phyloP scores from a whole-genome alignment of 179 eudicot genomes.

The Drosera spatulata region DNA sequence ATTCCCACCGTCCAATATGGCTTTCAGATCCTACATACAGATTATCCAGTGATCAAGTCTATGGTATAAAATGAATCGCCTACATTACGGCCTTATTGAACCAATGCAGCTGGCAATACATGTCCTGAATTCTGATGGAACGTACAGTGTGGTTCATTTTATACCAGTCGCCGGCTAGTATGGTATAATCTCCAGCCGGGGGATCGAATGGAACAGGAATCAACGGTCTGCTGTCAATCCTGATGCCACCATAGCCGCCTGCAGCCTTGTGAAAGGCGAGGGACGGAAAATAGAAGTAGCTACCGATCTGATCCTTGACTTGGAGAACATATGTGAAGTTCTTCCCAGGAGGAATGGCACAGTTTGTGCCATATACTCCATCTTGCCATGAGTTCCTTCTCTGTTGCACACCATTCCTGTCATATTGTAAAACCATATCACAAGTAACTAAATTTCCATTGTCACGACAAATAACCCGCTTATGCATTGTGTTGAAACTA shows the following conservation, averaged over 20 bases:
- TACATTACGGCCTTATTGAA: too few species aligned
- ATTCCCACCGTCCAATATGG: slow-evolving; percentile 18
- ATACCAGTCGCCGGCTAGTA: slow-evolving; percentile 34
- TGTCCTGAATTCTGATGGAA: background rate
- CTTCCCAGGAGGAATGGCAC: slow-evolving; percentile 30
- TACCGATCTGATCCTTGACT: slow-evolving; percentile 12
- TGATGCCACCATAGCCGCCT: slow-evolving; percentile 33
- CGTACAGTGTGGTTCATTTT: slow-evolving; percentile 28
- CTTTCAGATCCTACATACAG: slow-evolving; percentile 19
- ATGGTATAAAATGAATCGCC: too few species aligned
- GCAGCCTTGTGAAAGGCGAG: slow-evolving; percentile 37
- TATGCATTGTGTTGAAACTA: too few species aligned
- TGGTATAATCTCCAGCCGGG: slow-evolving; percentile 28
- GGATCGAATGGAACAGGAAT: slow-evolving; percentile 31
- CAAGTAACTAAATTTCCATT: background rate
- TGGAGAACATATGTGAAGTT: slow-evolving; percentile 22
- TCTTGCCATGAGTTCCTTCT: slow-evolving; percentile 34
- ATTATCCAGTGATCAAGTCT: background rate
- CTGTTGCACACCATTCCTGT: slow-evolving; percentile 29
- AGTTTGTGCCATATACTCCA: slow-evolving; percentile 27
- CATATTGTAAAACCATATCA: background rate
- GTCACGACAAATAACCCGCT: too few species aligned
- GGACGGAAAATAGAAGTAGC: slow-evolving; percentile 32
- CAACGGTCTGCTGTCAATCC: slow-evolving; percentile 22
- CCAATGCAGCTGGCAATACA: too few species aligned